Evolutionary conservation across 306 rosid species (phyloP).

Genomic region (Abrus precatorius): DNA sequence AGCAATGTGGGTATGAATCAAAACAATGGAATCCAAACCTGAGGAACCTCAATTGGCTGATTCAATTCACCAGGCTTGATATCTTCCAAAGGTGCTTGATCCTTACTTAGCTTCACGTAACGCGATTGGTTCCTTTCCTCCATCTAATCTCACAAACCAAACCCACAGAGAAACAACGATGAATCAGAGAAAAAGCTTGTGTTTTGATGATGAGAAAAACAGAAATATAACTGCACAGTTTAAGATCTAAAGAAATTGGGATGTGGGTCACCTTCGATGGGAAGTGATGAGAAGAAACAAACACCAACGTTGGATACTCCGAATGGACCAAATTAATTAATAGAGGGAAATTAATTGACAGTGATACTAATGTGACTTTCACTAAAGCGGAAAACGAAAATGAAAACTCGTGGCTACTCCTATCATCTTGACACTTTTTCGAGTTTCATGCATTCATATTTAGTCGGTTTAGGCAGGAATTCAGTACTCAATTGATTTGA

Average conservation of each 20-base stretch:
- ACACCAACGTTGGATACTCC: slow-evolving; percentile 2
- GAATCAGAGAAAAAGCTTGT: slow-evolving; percentile 31
- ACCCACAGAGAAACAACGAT: background rate
- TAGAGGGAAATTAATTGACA: too few relatives aligned
- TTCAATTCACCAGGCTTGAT: slow-evolving; percentile 76
- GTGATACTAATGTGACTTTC: too few relatives aligned
- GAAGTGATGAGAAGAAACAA: background rate
- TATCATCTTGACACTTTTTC: background rate
- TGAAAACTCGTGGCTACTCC: background rate
- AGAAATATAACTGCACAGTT: background rate
- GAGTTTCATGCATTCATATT: too few relatives aligned
- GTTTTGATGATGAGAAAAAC: slow-evolving; percentile 37
- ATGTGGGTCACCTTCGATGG: background rate
- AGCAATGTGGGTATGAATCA: background rate
- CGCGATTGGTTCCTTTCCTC: slow-evolving; percentile 69
- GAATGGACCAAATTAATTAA: background rate
- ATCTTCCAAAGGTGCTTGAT: slow-evolving; percentile 63
- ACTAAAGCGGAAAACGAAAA: background rate
- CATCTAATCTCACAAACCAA: slow-evolving; percentile 62
- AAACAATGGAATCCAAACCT: slow-evolving; percentile 42
- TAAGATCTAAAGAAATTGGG: slow-evolving; percentile 35
- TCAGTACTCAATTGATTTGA: too few relatives aligned
- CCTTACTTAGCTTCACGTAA: slow-evolving; percentile 67
- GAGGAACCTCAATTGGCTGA: slow-evolving; percentile 76
- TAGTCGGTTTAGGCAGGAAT: too few relatives aligned